phyloP scores from a whole-genome alignment of 768 basidiomycete genomes.

The Phallus indusiatus region DNA sequence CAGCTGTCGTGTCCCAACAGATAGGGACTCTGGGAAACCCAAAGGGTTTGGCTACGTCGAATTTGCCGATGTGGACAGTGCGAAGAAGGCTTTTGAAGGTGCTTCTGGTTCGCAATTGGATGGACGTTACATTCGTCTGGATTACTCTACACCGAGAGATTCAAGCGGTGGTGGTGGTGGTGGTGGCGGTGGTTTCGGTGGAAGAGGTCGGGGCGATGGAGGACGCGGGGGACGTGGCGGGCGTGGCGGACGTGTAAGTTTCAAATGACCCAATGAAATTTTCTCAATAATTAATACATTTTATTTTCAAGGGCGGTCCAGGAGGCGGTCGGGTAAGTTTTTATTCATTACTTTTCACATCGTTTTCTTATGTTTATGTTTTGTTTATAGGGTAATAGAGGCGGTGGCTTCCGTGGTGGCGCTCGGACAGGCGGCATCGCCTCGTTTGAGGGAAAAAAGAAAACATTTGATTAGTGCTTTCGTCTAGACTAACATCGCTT shows the following conservation, averaged over 20 bases:
- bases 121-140: slow-evolving; percentile 72
- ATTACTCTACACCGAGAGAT: slow-evolving; percentile 80
- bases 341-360: slow-evolving; percentile 10
- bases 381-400: slow-evolving; percentile 25
- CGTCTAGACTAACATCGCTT: no score
- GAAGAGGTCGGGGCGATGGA: slow-evolving; percentile 19
- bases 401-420: slow-evolving; percentile 33
- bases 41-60: slow-evolving; percentile 99
- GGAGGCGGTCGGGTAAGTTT: slow-evolving; percentile 31
- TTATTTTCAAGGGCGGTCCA: slow-evolving; percentile 26
- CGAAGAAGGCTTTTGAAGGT: slow-evolving; percentile 70
- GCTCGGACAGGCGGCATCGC: slow-evolving; percentile 57
- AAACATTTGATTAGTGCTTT: slow-evolving; percentile 34
- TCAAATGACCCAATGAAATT: slow-evolving; percentile 26
- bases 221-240: slow-evolving; percentile 34
- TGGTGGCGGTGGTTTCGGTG: slow-evolving; percentile 30
- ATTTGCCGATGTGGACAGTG: slow-evolving; percentile 70
- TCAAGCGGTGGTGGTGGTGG: slow-evolving; percentile 42
- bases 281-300: slow-evolving; percentile 14
- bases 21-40: slow-evolving; percentile 79
- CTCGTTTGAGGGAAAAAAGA: slow-evolving; percentile 59
- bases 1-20: slow-evolving; percentile 84
- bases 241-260: slow-evolving; percentile 26
- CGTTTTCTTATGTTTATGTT: slow-evolving; percentile 2
- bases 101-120: slow-evolving; percentile 66